A percentile compares a stretch with the other conserved stretches of the same genome.
Conservation (phyloP, 768 basidiomycete species). For the Cystoderma amianthinum region DNA sequence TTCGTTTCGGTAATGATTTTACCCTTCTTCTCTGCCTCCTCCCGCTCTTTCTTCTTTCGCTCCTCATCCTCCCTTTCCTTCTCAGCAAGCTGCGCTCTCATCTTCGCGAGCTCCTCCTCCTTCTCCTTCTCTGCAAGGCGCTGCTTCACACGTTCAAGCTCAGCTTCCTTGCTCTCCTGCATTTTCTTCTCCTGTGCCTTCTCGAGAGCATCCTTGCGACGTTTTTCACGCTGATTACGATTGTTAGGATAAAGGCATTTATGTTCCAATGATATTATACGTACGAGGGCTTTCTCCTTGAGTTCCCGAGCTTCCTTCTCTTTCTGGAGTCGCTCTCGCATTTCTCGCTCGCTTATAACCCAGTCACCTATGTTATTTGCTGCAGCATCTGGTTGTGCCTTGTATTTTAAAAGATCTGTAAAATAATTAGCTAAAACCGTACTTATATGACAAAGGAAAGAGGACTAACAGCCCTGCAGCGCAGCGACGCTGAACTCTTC, state of each 20-base stretch:
- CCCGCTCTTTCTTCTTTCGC: conserved; percentile 16
- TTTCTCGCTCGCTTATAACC: conserved; percentile 70
- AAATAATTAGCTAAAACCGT: conserved; percentile 1
- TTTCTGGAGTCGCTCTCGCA: conserved; percentile 64
- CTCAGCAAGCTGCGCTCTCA: conserved; percentile 36
- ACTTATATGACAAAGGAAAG: conserved; percentile 10
- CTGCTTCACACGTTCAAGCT: conserved; percentile 45
- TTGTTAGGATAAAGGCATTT: background rate
- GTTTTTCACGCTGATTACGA: conserved; percentile 34
- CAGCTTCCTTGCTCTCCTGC: conserved; percentile 58
- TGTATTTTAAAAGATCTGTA: conserved; percentile 75
- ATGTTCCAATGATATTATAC: conserved; percentile 14
- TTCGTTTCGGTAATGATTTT: conserved; percentile 5
- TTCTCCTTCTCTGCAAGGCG: conserved; percentile 48
- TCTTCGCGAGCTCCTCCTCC: conserved; percentile 32
- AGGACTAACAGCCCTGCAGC: conserved; percentile 78
- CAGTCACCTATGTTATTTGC: conserved; percentile 61
- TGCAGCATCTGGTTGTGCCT: conserved; percentile 73
- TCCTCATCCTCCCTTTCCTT: conserved; percentile 29
- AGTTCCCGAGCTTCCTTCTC: conserved; percentile 70
- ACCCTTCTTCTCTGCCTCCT: conserved; percentile 15
- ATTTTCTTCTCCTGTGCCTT: conserved; percentile 57
- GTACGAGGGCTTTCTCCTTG: conserved; percentile 61
- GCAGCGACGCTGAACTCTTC: conserved; percentile 87
- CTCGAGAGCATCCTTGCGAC: conserved; percentile 45